Evolutionary conservation across 345 rosid genomes (phyloP).

Genomic region (Raphanus sativus): DNA sequence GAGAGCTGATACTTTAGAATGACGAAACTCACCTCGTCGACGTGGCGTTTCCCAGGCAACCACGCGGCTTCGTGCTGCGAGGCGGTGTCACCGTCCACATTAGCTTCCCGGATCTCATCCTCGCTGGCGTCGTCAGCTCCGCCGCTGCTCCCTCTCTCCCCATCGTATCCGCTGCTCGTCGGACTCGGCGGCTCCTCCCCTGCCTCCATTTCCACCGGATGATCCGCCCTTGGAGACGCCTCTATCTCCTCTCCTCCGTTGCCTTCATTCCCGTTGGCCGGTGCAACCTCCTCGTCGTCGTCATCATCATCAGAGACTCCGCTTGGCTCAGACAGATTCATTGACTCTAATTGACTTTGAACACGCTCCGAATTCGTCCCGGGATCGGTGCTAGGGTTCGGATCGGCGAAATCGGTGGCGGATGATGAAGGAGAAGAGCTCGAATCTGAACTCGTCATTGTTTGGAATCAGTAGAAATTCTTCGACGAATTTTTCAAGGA

Average conservation of each 20-base stretch:
- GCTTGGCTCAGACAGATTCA: constrained; percentile 36
- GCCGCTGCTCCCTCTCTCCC: constrained; percentile 88
- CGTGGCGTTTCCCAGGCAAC: constrained; percentile 84
- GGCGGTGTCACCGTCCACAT: constrained; percentile 42
- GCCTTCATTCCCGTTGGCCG: constrained; percentile 30
- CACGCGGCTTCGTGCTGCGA: constrained; percentile 53
- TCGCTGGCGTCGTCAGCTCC: constrained; percentile 50
- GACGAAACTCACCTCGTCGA: constrained; percentile 57
- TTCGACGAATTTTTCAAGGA: background rate
- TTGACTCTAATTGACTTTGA: constrained; percentile 37
- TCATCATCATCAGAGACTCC: constrained; percentile 30
- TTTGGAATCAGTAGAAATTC: background rate
- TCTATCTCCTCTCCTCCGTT: constrained; percentile 38
- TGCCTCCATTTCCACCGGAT: constrained; percentile 62
- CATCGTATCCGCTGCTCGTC: constrained; percentile 91
- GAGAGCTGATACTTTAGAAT: background rate
- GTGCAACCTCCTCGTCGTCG: constrained; percentile 31
- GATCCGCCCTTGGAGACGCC: constrained; percentile 45
- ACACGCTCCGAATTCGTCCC: constrained; percentile 37
- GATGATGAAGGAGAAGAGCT: constrained; percentile 38
- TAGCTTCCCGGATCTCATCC: constrained; percentile 64
- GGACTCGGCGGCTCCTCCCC: constrained; percentile 65
- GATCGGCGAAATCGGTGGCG: constrained; percentile 39
- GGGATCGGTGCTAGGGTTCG: constrained; percentile 38
- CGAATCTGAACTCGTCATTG: constrained; percentile 35